Evolutionary conservation across 1,284 basidiomycete species (phyloP), one percentile per base, ranked within the genome.

Genomic region (Fomitopsis schrenkii): DNA sequence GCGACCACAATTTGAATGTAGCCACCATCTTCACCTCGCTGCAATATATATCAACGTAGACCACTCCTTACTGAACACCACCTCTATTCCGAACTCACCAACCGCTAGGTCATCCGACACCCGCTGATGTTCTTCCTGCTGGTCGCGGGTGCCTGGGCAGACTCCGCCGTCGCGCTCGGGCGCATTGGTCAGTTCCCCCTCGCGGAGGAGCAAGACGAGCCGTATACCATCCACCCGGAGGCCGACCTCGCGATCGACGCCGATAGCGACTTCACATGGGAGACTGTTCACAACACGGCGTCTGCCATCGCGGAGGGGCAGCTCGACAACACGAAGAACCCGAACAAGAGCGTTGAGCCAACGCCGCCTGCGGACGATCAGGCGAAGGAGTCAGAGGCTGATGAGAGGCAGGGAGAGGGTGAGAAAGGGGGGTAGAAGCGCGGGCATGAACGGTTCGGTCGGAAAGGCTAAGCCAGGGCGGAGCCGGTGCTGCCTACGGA

Each of bases 21-120:
- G 86, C 88, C 2, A 80, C 83, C 66, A 88, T 94, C 63, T 94
- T 94, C 74, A 83, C 83, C 17, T 85, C 86, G 10, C 74, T 95
- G 15, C 86, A 90, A 63, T 80, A 89, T 22, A 22, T 62, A 91
- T 94, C 80, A 88, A 90, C 68, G 84, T 93, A 59, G 64, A 84
- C 70, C 17, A 14, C 19, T 17, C 46, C 7, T 30, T 55, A 15
- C 45, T 14, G 12, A 26, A 56, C n/a, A 45, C 17, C 46, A 55
- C 30, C 44, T 19, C 48, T 59, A 46, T 36, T 55, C 28, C 5
- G 15, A 22, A 26, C 36, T 50, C 57, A 22, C 9, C 22, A 3
- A 28, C 42, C 22, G 46, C 58, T 58, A 35, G 84, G 82, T 86
- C 64, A 83, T 87, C 66, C 82, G 84, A 7, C 67, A 71, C 3